Conservation (phyloP, 2,329 filamentous ascomycete species). For the Epichloe sp. region DNA sequence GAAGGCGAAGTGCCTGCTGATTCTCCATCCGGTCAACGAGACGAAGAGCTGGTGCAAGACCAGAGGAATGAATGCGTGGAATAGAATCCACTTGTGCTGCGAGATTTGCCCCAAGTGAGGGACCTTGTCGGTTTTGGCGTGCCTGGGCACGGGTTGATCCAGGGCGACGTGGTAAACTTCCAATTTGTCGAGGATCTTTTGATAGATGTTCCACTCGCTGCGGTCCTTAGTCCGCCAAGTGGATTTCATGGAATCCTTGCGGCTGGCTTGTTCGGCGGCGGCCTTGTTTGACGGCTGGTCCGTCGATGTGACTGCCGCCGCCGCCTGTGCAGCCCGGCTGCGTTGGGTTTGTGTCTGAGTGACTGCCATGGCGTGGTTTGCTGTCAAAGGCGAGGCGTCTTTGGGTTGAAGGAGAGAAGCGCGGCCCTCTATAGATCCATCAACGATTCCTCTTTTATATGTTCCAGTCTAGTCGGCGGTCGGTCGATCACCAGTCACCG, state of each 20-base stretch:
- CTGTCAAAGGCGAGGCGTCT: too few relatives aligned
- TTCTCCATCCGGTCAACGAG: conserved; percentile 17
- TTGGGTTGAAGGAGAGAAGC: too few relatives aligned
- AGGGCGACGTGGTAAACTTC: conserved; percentile 15
- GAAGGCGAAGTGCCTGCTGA: conserved; percentile 18
- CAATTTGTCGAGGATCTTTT: conserved; percentile 20
- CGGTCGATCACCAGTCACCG: too few relatives aligned
- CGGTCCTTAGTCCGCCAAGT: conserved; percentile 21
- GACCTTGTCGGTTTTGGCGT: conserved; percentile 24
- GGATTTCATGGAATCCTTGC: conserved; percentile 27
- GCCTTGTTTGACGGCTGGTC: neutral
- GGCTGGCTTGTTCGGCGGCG: conserved; percentile 1
- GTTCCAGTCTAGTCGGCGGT: too few relatives aligned
- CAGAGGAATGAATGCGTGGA: conserved; percentile 12
- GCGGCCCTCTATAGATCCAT: too few relatives aligned
- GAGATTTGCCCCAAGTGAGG: conserved; percentile 19
- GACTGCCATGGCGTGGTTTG: neutral
- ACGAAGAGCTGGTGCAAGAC: conserved; percentile 13
- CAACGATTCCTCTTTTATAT: too few relatives aligned
- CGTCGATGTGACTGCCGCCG: neutral
- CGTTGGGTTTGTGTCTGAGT: neutral
- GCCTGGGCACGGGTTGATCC: conserved; percentile 21
- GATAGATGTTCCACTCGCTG: conserved; percentile 17
- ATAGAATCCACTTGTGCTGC: conserved; percentile 25
- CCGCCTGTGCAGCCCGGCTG: neutral